Base-by-base conservation (phyloP, 2,329 filamentous ascomycete species). In the Fusarium sp. region DNA sequence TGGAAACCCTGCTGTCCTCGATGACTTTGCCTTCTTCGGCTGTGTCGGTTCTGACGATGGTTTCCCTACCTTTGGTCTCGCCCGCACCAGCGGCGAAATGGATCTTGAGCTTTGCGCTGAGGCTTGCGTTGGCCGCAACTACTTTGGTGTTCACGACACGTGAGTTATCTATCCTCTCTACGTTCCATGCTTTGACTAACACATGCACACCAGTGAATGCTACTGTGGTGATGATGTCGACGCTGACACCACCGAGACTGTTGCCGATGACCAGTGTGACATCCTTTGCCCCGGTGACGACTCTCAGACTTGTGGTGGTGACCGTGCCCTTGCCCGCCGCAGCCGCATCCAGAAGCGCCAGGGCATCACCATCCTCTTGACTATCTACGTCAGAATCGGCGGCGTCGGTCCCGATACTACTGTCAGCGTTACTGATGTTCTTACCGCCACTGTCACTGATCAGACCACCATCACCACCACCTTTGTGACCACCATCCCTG, bases 61-160 rank as follows among this genome's bases (percentile, higher is more conserved):
- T 7, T 78, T 76, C 65, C 70, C 73, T 7, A 70, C 61, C n/a
- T 78, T 79, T 10, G 39, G 60, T 16, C 66, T 67, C 27, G 28
- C 62, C 4, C 61, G 64, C 2, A 18, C 63, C 2, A 64, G 63
- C 6, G 40, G 34, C 7, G 12, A 62, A 15, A 76, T 75, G 74
- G 72, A 65, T 16, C 51, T 78, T 23, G 71, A 79, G 8, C 43
- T 66, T 3, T 80, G 78, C 48, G 70, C 70, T 11, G 59, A 62
- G n/a, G 68, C 62, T 41, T 78, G 76, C 27, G 51, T 52, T 1
- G 67, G 70, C 43, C 61, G 61, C 15, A 57, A 50, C 16, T 76
- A 73, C 68, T 78, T 79, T 34, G 78, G 74, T 56, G 62, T 73
- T 41, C 60, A 65, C 48, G 66, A 71, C 43, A 71, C 55, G 77